Evolutionary conservation across 2,329 filamentous ascomycete species (phyloP), one percentile per base, ranked within the genome.

Genomic region (Botrytis aclada): DNA sequence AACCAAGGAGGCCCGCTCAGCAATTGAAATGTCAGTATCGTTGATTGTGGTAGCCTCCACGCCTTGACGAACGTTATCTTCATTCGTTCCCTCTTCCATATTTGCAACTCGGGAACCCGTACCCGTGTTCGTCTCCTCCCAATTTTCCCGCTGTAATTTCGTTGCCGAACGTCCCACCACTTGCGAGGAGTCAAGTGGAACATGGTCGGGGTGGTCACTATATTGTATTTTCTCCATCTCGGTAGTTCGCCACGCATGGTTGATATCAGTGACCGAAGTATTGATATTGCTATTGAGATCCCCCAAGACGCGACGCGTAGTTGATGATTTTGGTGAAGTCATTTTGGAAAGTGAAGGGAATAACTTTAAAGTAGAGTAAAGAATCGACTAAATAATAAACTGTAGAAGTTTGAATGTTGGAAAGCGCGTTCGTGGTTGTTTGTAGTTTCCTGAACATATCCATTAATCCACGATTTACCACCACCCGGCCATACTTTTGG

Each of bases 211-310:
- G 22, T 22, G 9, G 12, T 39, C 14, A 20, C 45, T 18, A 39
- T 6, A 25, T 39, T 8, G 41, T n/a, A n/a, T 22, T 39, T 67
- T 39, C 9, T 20, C 25, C 22, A 41, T 32, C n/a, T 41, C 32
- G 16, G 10, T n/a, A 39, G 22, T 8, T n/a, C 25, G 34, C 16
- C 43, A 14, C 9, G 8, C 65, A 67, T 67, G 34, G 3, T 41
- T n/a, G 20, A 22, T 29, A 22, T 56, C 34, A 56, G 29, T 37
- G n/a, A 12, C 47, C 25, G 64, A 56, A 41, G 64, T 51, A 69
- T 72, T 66, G n/a, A 74, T 73, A 69, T 78, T 77, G 18, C 73
- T 69, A 98, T 98, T 82, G 94, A 98, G 89, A 90, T 93, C 85
- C 71, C 81, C 73, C 45, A 76, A 69, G 22, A 76, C 77, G 72